These are phyloP conservation scores for Stentor roeselii DNA, from an alignment of 73 alveolate genomes.

Conservation along the genomic window DNA sequence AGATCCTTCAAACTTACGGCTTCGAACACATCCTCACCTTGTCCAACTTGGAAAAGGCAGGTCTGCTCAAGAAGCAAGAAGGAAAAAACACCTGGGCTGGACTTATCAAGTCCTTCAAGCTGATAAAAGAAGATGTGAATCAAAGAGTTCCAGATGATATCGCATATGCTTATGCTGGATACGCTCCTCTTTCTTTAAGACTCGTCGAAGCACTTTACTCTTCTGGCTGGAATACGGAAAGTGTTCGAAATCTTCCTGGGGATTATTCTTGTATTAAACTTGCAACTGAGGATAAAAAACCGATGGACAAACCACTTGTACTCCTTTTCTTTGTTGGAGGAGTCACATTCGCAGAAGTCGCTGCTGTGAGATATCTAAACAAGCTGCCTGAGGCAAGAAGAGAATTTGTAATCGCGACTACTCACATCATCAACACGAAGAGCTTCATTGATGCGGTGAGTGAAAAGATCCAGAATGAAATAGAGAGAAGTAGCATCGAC, in stretches of 20 bases:
- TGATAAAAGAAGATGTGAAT: slow-evolving; percentile 43
- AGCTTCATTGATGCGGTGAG: slow-evolving; percentile 26
- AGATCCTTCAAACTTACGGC: slow-evolving; percentile 46
- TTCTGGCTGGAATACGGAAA: slow-evolving; percentile 23
- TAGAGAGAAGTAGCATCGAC: slow-evolving; percentile 25
- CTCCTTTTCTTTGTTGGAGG: slow-evolving; percentile 69
- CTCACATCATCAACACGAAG: slow-evolving; percentile 42
- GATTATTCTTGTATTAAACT: slow-evolving; percentile 17
- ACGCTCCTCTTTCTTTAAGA: slow-evolving; percentile 43
- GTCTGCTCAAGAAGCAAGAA: slow-evolving; percentile 41
- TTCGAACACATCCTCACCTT: slow-evolving; percentile 30
- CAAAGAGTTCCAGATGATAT: slow-evolving; percentile 48
- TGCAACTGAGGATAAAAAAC: slow-evolving; percentile 20
- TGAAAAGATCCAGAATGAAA: slow-evolving; percentile 21
- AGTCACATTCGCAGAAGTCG: slow-evolving; percentile 75
- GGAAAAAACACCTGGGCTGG: slow-evolving; percentile 34
- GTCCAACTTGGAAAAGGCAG: slow-evolving; percentile 43
- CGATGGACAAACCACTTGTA: slow-evolving; percentile 39
- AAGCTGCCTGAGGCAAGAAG: slow-evolving; percentile 32
- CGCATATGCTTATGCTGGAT: slow-evolving; percentile 46
- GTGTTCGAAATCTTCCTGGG: slow-evolving; percentile 39
- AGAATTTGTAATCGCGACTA: slow-evolving; percentile 54
- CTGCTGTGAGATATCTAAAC: slow-evolving; percentile 63
- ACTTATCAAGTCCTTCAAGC: slow-evolving; percentile 30
- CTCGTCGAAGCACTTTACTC: slow-evolving; percentile 24